phyloP scores from a whole-genome alignment of 352 stramenopile species.

The Pythium volutum region DNA sequence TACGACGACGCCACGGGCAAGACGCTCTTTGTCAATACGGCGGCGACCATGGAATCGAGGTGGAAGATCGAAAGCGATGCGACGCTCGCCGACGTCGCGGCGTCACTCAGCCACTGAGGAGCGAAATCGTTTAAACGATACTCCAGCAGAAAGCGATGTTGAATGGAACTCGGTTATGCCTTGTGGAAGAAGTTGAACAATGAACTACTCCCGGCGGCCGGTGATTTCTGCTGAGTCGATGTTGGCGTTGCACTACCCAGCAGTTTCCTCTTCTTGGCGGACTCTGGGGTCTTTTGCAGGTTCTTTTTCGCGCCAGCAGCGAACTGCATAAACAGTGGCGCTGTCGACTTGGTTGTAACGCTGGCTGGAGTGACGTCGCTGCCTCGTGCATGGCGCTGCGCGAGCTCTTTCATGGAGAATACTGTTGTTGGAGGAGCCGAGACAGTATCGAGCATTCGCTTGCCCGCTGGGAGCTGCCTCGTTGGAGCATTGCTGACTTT shows the following conservation, averaged over 20 bases:
- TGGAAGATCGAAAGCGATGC: constrained; percentile 10
- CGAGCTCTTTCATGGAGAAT: constrained; percentile 26
- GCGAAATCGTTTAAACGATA: not conserved
- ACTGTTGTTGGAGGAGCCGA: not conserved
- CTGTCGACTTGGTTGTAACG: not conserved
- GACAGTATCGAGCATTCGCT: not conserved
- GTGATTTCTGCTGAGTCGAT: not conserved
- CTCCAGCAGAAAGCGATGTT: too few relatives aligned
- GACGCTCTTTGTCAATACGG: constrained; percentile 11
- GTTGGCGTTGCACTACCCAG: not conserved
- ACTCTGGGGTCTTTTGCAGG: constrained; percentile 2
- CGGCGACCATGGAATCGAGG: constrained; percentile 9
- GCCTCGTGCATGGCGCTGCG: constrained; percentile 12
- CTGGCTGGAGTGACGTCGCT: too few relatives aligned
- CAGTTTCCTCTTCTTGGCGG: constrained; percentile 10
- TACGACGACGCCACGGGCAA: constrained; percentile 16
- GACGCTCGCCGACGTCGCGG: not conserved
- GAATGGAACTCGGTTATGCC: not conserved
- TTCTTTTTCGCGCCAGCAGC: not conserved
- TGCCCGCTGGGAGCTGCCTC: not conserved
- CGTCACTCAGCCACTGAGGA: not conserved
- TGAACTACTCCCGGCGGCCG: constrained; percentile 22
- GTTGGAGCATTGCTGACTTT: constrained; percentile 14
- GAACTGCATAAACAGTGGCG: not conserved
- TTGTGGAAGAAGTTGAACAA: constrained; percentile 53